Conservation (phyloP, 2,329 filamentous ascomycete species). For the Epichloe gansuensis region DNA sequence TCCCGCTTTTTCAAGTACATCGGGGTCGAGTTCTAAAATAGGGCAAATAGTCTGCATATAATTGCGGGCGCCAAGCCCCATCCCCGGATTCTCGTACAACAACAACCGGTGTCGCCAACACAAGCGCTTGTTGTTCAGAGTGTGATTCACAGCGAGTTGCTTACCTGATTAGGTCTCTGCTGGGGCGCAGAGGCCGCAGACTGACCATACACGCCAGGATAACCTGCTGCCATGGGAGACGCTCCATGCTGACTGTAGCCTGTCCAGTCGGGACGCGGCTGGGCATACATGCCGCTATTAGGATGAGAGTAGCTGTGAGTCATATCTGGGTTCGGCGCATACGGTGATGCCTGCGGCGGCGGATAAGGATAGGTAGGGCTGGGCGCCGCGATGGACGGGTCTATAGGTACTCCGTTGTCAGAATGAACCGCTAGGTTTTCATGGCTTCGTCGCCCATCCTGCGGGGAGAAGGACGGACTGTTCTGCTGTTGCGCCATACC, state of each 20-base stretch:
- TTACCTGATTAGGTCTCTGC: conserved; percentile 47
- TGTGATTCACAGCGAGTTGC: conserved; percentile 13
- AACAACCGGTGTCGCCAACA: neutral
- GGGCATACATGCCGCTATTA: conserved; percentile 50
- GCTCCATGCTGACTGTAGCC: conserved; percentile 46
- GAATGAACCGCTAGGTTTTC: conserved; percentile 69
- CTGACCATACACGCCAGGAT: conserved; percentile 39
- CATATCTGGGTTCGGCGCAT: conserved; percentile 77
- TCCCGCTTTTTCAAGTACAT: neutral
- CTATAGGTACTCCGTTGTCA: conserved; percentile 97
- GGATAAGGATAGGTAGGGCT: conserved; percentile 77
- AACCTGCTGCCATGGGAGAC: conserved; percentile 36
- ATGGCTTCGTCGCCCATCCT: conserved; percentile 67
- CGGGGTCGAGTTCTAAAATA: neutral
- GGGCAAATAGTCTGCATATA: neutral
- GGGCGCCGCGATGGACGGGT: conserved; percentile 90
- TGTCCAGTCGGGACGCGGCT: conserved; percentile 62
- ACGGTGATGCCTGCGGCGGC: conserved; percentile 65
- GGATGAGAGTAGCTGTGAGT: conserved; percentile 59
- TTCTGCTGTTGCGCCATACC: conserved; percentile 94
- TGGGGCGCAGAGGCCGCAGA: conserved; percentile 43
- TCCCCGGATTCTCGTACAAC: neutral
- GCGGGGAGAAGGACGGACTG: conserved; percentile 90
- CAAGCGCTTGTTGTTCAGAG: too few relatives aligned
- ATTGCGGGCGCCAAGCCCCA: too few relatives aligned